These are phyloP conservation scores for Neurospora sp. DNA, from an alignment of 495 filamentous ascomycete genomes.

Conservation along the genomic window DNA sequence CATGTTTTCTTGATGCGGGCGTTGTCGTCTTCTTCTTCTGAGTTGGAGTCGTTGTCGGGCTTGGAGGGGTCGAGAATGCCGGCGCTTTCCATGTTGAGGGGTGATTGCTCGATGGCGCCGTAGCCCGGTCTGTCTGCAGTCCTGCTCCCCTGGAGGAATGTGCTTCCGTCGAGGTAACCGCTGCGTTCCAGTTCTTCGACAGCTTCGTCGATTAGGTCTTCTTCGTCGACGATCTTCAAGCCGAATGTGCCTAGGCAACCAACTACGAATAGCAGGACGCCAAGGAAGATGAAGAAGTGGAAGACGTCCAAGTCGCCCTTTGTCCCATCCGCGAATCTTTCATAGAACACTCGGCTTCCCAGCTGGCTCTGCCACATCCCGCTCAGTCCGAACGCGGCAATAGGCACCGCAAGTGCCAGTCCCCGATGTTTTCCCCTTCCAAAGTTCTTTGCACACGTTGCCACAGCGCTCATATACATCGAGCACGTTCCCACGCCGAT, in stretches of 20 bases:
- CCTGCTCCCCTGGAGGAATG: constrained; percentile 24
- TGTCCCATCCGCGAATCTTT: constrained; percentile 47
- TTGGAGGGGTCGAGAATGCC: constrained; percentile 17
- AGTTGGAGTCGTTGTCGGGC: constrained; percentile 14
- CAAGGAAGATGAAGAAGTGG: constrained; percentile 75
- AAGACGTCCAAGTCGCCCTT: constrained; percentile 79
- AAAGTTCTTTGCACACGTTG: constrained; percentile 96
- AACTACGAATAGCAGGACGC: constrained; percentile 51
- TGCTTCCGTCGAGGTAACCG: constrained; percentile 58
- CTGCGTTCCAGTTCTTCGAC: constrained; percentile 77
- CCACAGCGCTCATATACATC: constrained; percentile 81
- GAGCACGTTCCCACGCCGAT: constrained; percentile 74
- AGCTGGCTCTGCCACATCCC: constrained; percentile 92
- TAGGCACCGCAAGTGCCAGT: constrained; percentile 78
- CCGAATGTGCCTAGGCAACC: constrained; percentile 67
- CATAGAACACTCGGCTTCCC: constrained; percentile 67
- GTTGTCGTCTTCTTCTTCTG: constrained; percentile 51
- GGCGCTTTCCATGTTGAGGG: constrained; percentile 24
- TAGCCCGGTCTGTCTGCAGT: constrained; percentile 22
- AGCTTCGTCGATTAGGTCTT: constrained; percentile 74
- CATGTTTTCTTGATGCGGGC: constrained; percentile 68
- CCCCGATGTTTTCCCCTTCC: constrained; percentile 79
- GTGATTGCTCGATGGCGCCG: constrained; percentile 24
- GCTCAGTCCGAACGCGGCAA: constrained; percentile 85
- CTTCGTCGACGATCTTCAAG: constrained; percentile 51